Conservation (phyloP, 2,329 filamentous ascomycete species). For the Paecilomyces formosus region DNA sequence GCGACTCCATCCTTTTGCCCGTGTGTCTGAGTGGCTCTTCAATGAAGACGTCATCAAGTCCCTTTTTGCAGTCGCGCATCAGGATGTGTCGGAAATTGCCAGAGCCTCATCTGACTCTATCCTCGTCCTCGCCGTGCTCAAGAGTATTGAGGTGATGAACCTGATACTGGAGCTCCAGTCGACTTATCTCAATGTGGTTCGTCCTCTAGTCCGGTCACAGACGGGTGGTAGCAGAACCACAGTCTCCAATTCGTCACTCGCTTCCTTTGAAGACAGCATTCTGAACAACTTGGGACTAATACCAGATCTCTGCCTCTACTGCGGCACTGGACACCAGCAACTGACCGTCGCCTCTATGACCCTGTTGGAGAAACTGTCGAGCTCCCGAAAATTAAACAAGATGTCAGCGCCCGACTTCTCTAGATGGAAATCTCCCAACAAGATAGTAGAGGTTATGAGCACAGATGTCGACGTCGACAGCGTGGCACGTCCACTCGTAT, state of each 20-base stretch:
- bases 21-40: constrained; percentile 97
- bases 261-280: constrained; percentile 89
- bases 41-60: constrained; percentile 79
- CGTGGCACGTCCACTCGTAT: constrained; percentile 66
- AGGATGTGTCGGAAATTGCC: constrained; percentile 65
- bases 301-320: constrained; percentile 77
- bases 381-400: constrained; percentile 71
- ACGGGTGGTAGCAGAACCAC: constrained; percentile 50
- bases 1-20: constrained; percentile 80
- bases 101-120: constrained; percentile 70
- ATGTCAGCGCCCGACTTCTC: constrained; percentile 57
- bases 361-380: constrained; percentile 77
- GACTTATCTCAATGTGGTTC: constrained; percentile 84
- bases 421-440: constrained; percentile 63
- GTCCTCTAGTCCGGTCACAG: constrained; percentile 66
- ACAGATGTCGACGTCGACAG: constrained; percentile 70
- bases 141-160: constrained; percentile 76
- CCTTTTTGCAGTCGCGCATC: constrained; percentile 71
- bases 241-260: constrained; percentile 67
- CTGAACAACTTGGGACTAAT: constrained; percentile 72
- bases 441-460: constrained; percentile 82
- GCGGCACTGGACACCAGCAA: constrained; percentile 72
- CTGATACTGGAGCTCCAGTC: constrained; percentile 78
- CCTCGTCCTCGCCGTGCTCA: constrained; percentile 68
- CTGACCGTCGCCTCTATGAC: constrained; percentile 74